phyloP scores from a whole-genome alignment of 2,329 filamentous ascomycete genomes.

The Dactylonectria macrodidyma region DNA sequence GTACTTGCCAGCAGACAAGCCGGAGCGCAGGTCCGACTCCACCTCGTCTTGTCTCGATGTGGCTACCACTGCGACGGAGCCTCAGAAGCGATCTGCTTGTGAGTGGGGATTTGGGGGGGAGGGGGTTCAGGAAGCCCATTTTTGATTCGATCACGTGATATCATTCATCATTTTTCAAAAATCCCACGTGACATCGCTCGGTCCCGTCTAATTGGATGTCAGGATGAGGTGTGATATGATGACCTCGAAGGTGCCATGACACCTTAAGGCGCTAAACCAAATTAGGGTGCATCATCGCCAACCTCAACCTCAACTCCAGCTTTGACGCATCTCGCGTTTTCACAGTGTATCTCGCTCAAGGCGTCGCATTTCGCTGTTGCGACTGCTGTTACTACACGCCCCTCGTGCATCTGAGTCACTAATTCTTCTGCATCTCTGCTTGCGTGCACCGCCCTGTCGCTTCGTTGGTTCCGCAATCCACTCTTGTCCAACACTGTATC shows the following conservation, averaged over 20 bases:
- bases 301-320: slow-evolving; percentile 21
- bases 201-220: background rate
- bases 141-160: background rate
- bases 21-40: slow-evolving; percentile 7
- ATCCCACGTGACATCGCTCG: slow-evolving; percentile 10
- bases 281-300: slow-evolving; percentile 15
- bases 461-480: background rate
- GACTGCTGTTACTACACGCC: background rate
- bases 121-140: background rate
- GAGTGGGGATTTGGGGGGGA: background rate
- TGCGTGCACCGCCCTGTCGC: slow-evolving; percentile 18
- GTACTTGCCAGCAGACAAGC: background rate
- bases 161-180: background rate
- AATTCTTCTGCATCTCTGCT: background rate
- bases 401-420: background rate
- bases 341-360: background rate
- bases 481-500: slow-evolving; percentile 13
- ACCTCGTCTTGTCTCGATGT: slow-evolving; percentile 8
- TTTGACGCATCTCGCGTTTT: slow-evolving; percentile 9
- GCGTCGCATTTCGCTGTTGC: background rate
- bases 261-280: slow-evolving; percentile 25
- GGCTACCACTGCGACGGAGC: slow-evolving; percentile 27
- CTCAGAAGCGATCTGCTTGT: slow-evolving; percentile 7
- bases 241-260: slow-evolving; percentile 15
- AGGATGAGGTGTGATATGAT: background rate